These are phyloP conservation scores for Mycena polygramma DNA, from an alignment of 768 basidiomycete genomes.

Conservation along the genomic window DNA sequence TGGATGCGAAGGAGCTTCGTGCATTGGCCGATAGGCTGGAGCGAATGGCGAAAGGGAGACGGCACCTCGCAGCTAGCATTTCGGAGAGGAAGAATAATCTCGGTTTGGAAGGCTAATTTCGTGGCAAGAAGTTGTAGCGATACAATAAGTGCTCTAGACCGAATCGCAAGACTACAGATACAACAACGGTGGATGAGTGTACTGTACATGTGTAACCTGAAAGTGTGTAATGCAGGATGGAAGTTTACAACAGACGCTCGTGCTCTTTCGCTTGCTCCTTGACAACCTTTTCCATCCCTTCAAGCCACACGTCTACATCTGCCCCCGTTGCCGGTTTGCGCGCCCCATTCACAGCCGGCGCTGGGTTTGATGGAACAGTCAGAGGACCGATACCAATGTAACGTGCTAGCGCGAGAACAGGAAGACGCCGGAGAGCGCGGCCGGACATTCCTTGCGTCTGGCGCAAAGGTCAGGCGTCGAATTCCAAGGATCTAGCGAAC, in stretches of 20 bases:
- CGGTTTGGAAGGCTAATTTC: neutral
- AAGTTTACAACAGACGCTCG: conserved; percentile 55
- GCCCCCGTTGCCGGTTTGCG: conserved; percentile 43
- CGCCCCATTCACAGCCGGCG: conserved; percentile 17
- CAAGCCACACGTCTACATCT: conserved; percentile 80
- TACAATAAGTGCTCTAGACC: conserved; percentile 17
- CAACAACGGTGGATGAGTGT: conserved; percentile 26
- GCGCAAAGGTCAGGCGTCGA: neutral
- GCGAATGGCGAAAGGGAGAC: conserved; percentile 20
- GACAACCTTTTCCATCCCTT: conserved; percentile 87
- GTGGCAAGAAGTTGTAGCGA: conserved; percentile 1
- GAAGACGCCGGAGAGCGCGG: conserved; percentile 91
- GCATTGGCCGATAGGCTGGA: conserved; percentile 29
- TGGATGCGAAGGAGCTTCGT: conserved; percentile 34
- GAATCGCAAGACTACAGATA: conserved; percentile 30
- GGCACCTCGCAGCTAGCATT: conserved; percentile 23
- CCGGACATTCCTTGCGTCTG: conserved; percentile 91
- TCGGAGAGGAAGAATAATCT: conserved; percentile 21
- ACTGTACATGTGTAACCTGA: conserved; percentile 24
- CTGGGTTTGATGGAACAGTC: conserved; percentile 18
- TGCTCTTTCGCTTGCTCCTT: conserved; percentile 66
- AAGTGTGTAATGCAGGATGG: conserved; percentile 11
- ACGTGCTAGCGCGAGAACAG: conserved; percentile 90
- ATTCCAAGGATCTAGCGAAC: neutral
- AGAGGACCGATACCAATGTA: conserved; percentile 75